Base-by-base conservation (phyloP, 208 protist genomes). In the Polymyxa betae region DNA sequence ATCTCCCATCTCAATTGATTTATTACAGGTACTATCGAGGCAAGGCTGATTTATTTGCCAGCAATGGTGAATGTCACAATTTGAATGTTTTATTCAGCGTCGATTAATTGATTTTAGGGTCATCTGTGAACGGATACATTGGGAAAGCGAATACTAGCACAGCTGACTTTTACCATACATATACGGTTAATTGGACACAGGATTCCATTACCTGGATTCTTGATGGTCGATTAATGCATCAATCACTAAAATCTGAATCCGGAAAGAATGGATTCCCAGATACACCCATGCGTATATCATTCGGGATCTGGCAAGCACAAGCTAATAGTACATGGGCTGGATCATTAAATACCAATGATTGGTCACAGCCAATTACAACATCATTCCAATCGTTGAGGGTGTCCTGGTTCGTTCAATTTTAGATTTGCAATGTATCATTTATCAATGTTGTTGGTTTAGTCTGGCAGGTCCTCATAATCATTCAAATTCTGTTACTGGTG, bases 271-370 rank as follows among this genome's bases (percentile, higher is more conserved):
- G 72, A n/a, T 82, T 82, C n/a, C 72, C 72, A n/a, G n/a, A 35
- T 35, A 45, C 72, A 5, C 72, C 72, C 35, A 45, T 43, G 72
- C 5, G 72, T 5, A 82, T 82, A 35, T 82, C 72, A n/a, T 82
- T 82, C 72, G 72, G 72, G 5, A 20, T 82, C 5, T 82, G 72
- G 72, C 72, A 82, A n/a, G 72, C 72, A 20, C 72, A 82, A 43
- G 40, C 5, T 5, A n/a, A n/a, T 43, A 82, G 72, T 43, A 35
- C 5, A 20, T 82, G 72, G 72, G 72, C 72, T 35, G 72, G 72
- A 20, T 5, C 5, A 5, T 5, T n/a, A 5, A 82, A 5, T 20
- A 82, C 35, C 5, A 82, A 5, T 43, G n/a, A 82, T 43, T 82
- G 72, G 72, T 38, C 72, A 5, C 5, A 5, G 12, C 72, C 72